A percentile compares a stretch with the other conserved stretches of the same genome.
These are phyloP conservation scores for Kandelia obovata DNA, from an alignment of 345 rosid species.

Conservation along the genomic window DNA sequence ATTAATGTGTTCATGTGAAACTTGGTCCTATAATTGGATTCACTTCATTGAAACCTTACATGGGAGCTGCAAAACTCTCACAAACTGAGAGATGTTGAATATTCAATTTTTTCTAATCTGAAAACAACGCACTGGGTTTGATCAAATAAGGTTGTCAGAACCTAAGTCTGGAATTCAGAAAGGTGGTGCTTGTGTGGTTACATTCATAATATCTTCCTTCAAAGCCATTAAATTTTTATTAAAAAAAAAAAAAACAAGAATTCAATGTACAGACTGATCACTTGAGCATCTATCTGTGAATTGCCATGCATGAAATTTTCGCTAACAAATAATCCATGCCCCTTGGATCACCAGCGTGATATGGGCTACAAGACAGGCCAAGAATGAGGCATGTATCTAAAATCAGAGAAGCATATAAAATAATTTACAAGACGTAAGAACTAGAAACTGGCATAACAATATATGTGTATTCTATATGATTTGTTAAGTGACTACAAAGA, in stretches of 20 bases:
- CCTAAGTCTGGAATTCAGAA: neutral
- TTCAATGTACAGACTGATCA: neutral
- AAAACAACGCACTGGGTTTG: neutral
- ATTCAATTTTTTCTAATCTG: neutral
- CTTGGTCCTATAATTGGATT: neutral
- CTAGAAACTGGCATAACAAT: neutral
- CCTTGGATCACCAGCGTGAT: neutral
- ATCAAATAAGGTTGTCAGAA: neutral
- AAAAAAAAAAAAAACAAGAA: neutral
- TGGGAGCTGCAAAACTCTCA: constrained; percentile 4
- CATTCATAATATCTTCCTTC: neutral
- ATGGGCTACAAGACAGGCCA: neutral
- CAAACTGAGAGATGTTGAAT: constrained; percentile 5
- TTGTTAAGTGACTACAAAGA: neutral
- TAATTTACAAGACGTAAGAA: neutral
- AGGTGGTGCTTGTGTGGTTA: neutral
- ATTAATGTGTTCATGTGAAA: neutral
- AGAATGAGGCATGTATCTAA: neutral
- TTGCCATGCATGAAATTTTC: neutral
- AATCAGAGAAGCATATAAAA: neutral
- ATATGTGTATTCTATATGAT: neutral
- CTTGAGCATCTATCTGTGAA: neutral
- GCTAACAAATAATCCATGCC: neutral
- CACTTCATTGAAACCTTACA: constrained; percentile 4
- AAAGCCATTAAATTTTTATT: neutral